Conservation (phyloP, 2,329 filamentous ascomycete genomes). For the Trichoderma aggressivum region DNA sequence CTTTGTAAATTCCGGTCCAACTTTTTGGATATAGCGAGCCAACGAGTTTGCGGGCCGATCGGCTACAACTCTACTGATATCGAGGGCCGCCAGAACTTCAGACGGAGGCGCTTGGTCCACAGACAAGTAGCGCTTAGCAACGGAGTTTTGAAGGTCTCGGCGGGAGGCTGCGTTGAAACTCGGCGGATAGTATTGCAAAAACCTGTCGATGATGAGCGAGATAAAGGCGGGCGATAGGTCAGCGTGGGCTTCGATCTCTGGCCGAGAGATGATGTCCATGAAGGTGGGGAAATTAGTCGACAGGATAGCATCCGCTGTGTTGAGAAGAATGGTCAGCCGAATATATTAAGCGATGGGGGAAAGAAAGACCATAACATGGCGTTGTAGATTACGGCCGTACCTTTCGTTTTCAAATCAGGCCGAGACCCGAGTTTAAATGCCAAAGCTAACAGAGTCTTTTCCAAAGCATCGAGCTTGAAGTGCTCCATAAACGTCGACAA, state of each 20-base stretch:
- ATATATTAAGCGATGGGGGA: not conserved
- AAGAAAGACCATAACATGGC: not conserved
- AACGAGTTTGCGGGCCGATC: slow-evolving; percentile 56
- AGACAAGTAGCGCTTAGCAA: slow-evolving; percentile 65
- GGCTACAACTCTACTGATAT: slow-evolving; percentile 63
- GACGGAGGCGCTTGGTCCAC: slow-evolving; percentile 64
- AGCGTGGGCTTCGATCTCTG: slow-evolving; percentile 60
- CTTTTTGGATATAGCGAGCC: slow-evolving; percentile 67
- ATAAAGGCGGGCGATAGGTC: slow-evolving; percentile 68
- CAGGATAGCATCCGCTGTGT: slow-evolving; percentile 80
- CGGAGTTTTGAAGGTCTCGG: slow-evolving; percentile 64
- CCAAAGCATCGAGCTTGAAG: slow-evolving; percentile 85
- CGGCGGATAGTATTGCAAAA: slow-evolving; percentile 81
- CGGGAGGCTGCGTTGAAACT: slow-evolving; percentile 76
- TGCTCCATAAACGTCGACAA: slow-evolving; percentile 94
- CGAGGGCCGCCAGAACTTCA: slow-evolving; percentile 66
- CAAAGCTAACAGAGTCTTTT: slow-evolving; percentile 82
- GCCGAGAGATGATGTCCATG: slow-evolving; percentile 68
- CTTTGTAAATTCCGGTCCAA: slow-evolving; percentile 70
- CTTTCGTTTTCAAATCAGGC: slow-evolving; percentile 82
- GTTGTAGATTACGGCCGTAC: slow-evolving; percentile 44
- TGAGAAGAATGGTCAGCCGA: slow-evolving; percentile 21
- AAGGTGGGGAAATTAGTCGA: slow-evolving; percentile 76
- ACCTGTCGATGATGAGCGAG: slow-evolving; percentile 76
- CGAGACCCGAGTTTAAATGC: slow-evolving; percentile 83